Percentiles rank a stretch among this genome's conserved stretches.
Conservation (phyloP, 192 early-diverging fungal genomes). For the Umbelopsis sp. region DNA sequence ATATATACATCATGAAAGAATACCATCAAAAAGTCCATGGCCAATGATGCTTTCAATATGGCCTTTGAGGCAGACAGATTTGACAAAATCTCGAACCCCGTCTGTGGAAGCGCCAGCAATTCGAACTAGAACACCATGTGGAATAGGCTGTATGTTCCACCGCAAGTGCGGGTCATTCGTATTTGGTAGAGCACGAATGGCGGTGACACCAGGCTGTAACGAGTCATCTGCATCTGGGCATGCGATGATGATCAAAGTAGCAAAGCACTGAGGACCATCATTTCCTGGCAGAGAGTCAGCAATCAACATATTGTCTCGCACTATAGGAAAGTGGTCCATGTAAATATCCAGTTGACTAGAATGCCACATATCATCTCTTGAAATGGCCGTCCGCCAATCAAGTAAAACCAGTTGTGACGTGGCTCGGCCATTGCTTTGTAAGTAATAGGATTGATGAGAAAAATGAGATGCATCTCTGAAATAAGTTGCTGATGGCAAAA, state of each 20-base stretch:
- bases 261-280: conserved; percentile 46
- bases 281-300: neutral
- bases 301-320: conserved; percentile 16
- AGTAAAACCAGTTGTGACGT: conserved; percentile 66
- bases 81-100: conserved; percentile 40
- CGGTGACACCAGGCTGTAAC: conserved; percentile 22
- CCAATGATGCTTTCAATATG: conserved; percentile 32
- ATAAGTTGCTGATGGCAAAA: conserved; percentile 79
- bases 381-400: conserved; percentile 61
- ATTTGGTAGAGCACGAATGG: conserved; percentile 21
- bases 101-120: conserved; percentile 40
- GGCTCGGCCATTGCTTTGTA: conserved; percentile 29
- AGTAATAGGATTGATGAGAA: conserved; percentile 61
- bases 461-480: conserved; percentile 65
- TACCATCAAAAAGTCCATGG: conserved; percentile 33
- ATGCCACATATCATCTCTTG: conserved; percentile 15
- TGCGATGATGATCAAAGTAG: conserved; percentile 58
- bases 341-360: conserved; percentile 8
- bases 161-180: conserved; percentile 17
- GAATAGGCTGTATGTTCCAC: conserved; percentile 28
- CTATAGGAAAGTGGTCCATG: neutral
- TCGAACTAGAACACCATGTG: conserved; percentile 28
- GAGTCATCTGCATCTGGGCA: neutral
- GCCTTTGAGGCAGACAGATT: conserved; percentile 30
- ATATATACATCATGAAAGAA: conserved; percentile 26